Percentiles rank a stretch among this genome's conserved stretches.
phyloP scores from a whole-genome alignment of 192 early-diverging fungal species.

The Coemansia sp. region DNA sequence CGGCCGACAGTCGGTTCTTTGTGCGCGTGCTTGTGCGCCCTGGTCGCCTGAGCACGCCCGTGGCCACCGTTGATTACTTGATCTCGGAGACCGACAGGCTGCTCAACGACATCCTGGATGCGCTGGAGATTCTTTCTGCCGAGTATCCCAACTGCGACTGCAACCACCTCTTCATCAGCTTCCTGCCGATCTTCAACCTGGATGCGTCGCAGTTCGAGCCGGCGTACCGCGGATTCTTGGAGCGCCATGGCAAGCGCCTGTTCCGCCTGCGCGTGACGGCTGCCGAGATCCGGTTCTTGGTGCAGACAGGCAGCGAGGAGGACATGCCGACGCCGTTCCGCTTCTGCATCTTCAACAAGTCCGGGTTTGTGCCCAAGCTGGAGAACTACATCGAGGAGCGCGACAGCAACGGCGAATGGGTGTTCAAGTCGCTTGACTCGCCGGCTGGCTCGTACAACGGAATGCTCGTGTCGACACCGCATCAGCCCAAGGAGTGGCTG shows the following conservation, averaged over 20 bases:
- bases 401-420: slow-evolving; percentile 75
- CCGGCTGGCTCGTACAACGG: slow-evolving; percentile 80
- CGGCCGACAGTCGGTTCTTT: slow-evolving; percentile 94
- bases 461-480: slow-evolving; percentile 74
- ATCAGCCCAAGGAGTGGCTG: slow-evolving; percentile 92
- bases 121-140: slow-evolving; percentile 89
- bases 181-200: slow-evolving; percentile 92
- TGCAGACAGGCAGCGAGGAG: slow-evolving; percentile 64
- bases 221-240: slow-evolving; percentile 83
- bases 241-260: slow-evolving; percentile 91
- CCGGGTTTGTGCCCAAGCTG: slow-evolving; percentile 87
- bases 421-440: slow-evolving; percentile 79
- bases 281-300: slow-evolving; percentile 95
- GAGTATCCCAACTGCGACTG: slow-evolving; percentile 94
- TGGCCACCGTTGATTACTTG: slow-evolving; percentile 89
- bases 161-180: slow-evolving; percentile 99
- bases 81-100: slow-evolving; percentile 93
- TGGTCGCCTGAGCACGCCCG: slow-evolving; percentile 71
- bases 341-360: slow-evolving; percentile 87
- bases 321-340: slow-evolving; percentile 77
- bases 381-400: slow-evolving; percentile 92
- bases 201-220: slow-evolving; percentile 79
- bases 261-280: slow-evolving; percentile 91
- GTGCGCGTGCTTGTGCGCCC: slow-evolving; percentile 95
- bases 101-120: slow-evolving; percentile 90